A percentile compares a stretch with the other conserved stretches of the same genome.
phyloP scores from a whole-genome alignment of 2,329 filamentous ascomycete genomes.

The Penicillium sp. region DNA sequence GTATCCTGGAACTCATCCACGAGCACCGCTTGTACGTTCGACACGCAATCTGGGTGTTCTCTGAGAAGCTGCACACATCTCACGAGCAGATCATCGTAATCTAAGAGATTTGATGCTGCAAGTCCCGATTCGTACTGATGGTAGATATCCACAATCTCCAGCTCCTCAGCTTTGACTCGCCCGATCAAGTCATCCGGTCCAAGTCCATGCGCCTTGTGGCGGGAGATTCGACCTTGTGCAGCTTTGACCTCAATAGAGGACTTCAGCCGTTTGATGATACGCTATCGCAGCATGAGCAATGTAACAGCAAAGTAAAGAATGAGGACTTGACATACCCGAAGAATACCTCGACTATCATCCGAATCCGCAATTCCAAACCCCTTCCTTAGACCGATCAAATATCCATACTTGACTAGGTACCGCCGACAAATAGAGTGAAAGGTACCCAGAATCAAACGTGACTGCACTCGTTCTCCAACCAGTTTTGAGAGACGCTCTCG shows the following conservation, averaged over 20 bases:
- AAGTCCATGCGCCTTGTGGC: conserved; percentile 59
- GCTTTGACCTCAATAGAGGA: conserved; percentile 67
- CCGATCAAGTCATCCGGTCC: conserved; percentile 45
- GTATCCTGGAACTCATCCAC: conserved; percentile 99
- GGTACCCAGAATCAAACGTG: conserved; percentile 80
- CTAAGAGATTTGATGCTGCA: conserved; percentile 74
- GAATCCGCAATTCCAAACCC: conserved; percentile 92
- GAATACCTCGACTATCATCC: conserved; percentile 73
- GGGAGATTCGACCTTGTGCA: conserved; percentile 73
- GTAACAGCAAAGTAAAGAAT: background rate
- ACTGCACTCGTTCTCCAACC: conserved; percentile 75
- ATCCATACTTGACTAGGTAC: conserved; percentile 81
- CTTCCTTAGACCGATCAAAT: conserved; percentile 75
- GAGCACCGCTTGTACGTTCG: conserved; percentile 84
- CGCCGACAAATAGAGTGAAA: conserved; percentile 91
- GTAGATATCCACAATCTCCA: conserved; percentile 69
- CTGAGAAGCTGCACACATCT: conserved; percentile 78
- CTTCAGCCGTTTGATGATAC: conserved; percentile 75
- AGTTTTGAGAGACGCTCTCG: conserved; percentile 77
- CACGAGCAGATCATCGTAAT: conserved; percentile 91
- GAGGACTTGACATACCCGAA: conserved; percentile 51
- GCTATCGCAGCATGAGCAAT: conserved; percentile 33
- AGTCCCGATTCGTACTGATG: conserved; percentile 77
- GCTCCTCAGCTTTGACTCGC: conserved; percentile 49
- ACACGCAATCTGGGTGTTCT: conserved; percentile 74